Evolutionary conservation across 2,329 filamentous ascomycete species (phyloP).

Genomic region (Alternaria alternata): DNA sequence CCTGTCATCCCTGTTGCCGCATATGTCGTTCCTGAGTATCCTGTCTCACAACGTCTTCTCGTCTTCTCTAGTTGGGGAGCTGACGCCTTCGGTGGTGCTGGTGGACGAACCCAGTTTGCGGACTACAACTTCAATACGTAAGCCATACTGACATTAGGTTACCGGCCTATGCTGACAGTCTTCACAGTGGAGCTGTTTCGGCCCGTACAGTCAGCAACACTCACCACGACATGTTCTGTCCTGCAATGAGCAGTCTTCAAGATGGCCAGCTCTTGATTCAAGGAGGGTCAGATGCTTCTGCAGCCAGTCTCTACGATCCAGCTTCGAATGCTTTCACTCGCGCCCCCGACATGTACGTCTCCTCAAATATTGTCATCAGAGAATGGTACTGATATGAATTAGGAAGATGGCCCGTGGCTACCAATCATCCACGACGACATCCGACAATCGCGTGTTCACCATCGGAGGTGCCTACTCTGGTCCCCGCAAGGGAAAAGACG

Average conservation of each 20-base stretch:
- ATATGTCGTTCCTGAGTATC: conserved; percentile 38
- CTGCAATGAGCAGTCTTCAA: conserved; percentile 34
- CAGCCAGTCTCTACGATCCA: conserved; percentile 35
- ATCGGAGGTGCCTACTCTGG: conserved; percentile 40
- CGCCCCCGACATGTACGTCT: conserved; percentile 25
- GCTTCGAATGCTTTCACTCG: conserved; percentile 27
- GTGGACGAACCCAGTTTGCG: conserved; percentile 35
- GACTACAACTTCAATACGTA: conserved; percentile 38
- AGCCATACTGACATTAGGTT: not conserved
- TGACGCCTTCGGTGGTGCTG: conserved; percentile 36
- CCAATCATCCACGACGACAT: conserved; percentile 30
- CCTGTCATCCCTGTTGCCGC: conserved; percentile 42
- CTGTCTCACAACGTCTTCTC: conserved; percentile 29
- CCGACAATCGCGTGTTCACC: conserved; percentile 34
- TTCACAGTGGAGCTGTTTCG: conserved; percentile 30
- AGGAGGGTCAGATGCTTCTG: conserved; percentile 34
- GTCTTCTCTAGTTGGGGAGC: conserved; percentile 40
- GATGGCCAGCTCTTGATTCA: conserved; percentile 36
- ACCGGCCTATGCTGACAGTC: conserved; percentile 6
- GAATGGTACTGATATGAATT: not conserved
- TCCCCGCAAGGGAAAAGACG: conserved; percentile 31
- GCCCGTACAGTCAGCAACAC: conserved; percentile 35
- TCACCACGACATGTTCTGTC: conserved; percentile 40
- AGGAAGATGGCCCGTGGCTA: conserved; percentile 36
- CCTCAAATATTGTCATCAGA: not conserved